Evolutionary conservation across 129 eudicot genomes (phyloP).

Genomic region (Lactuca saligna): DNA sequence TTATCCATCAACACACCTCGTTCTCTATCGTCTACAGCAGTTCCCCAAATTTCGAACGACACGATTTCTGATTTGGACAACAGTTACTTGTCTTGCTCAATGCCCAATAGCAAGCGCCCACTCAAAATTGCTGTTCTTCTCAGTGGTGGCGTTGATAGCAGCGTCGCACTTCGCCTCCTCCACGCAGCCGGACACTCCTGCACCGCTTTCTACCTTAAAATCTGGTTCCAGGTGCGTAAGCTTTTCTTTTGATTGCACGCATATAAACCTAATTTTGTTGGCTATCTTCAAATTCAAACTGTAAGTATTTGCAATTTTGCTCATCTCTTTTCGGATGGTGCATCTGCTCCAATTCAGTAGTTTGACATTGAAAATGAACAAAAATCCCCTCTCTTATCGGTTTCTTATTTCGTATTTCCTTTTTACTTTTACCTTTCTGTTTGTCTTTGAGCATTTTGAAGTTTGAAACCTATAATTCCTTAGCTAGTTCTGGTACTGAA

Average conservation of each 20-base stretch:
- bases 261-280: background rate
- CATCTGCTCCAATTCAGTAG: background rate
- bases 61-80: constrained; percentile 36
- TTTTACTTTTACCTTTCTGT: background rate
- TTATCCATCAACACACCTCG: constrained; percentile 21
- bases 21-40: constrained; percentile 26
- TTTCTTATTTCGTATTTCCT: background rate
- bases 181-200: constrained; percentile 94
- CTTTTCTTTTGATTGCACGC: background rate
- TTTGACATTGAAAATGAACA: background rate
- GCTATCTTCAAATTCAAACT: background rate
- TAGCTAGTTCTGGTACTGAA: constrained; percentile 17
- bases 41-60: constrained; percentile 5
- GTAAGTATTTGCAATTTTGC: background rate
- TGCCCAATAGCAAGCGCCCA: constrained; percentile 47
- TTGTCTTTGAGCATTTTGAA: background rate
- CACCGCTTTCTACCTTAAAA: constrained; percentile 93
- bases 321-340: background rate
- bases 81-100: constrained; percentile 53
- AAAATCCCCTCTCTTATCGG: background rate
- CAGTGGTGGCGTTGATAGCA: constrained; percentile 98
- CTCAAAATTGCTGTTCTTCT: constrained; percentile 82
- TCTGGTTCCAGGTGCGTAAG: constrained; percentile 76
- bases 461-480: background rate
- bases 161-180: constrained; percentile 88